Evolutionary conservation across 2,329 filamentous ascomycete genomes (phyloP).

Genomic region (Verticillium klebahnii): DNA sequence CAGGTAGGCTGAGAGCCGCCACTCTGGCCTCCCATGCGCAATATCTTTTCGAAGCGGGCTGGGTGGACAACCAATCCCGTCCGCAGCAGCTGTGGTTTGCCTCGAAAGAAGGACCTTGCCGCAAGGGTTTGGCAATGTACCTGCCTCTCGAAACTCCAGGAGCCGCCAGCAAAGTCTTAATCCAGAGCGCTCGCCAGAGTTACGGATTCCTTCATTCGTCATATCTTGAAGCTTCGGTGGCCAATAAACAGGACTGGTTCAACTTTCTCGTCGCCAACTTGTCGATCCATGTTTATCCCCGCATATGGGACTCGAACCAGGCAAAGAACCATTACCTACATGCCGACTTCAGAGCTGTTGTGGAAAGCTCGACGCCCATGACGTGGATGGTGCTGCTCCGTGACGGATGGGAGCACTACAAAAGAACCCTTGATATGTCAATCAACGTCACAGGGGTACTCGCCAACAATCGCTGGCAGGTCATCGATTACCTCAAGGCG

Average conservation of each 20-base stretch:
- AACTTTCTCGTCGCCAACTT: not conserved
- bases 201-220: conserved; percentile 4
- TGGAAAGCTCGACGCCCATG: not conserved
- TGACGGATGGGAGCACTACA: conserved; percentile 5
- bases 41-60: not conserved
- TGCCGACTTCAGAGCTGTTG: not conserved
- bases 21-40: not conserved
- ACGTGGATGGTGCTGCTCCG: conserved; percentile 4
- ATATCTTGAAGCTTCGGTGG: not conserved
- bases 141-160: not conserved
- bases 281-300: not conserved
- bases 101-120: not conserved
- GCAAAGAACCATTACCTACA: not conserved
- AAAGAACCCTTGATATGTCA: not conserved
- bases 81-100: conserved; percentile 2
- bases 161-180: not conserved
- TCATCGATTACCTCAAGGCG: not conserved
- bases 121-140: conserved; percentile 1
- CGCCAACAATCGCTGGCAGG: not conserved
- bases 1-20: not conserved
- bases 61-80: not conserved
- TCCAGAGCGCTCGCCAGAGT: not conserved
- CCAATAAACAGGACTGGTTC: not conserved
- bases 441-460: not conserved
- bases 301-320: not conserved